phyloP scores from a whole-genome alignment of 1,284 basidiomycete species.

The Leccinum brunneo-olivaceum region DNA sequence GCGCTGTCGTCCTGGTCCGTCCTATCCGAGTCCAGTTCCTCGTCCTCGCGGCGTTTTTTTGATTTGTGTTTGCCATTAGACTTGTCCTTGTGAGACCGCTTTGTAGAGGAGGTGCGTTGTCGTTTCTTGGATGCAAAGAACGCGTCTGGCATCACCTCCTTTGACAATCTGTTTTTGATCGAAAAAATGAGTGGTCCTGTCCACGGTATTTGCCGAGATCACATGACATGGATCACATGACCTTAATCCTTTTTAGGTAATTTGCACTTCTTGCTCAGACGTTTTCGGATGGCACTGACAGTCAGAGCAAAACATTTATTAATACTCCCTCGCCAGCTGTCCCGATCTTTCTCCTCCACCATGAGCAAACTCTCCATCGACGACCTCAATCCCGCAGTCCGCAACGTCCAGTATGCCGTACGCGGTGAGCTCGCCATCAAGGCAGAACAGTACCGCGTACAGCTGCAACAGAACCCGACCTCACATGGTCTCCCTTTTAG shows the following conservation, averaged over 20 bases:
- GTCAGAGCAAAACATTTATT: slow-evolving; percentile 1
- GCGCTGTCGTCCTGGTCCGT: slow-evolving; percentile 55
- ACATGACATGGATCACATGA: slow-evolving; percentile 15
- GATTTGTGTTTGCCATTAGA: slow-evolving; percentile 28
- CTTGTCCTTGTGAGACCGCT: slow-evolving; percentile 24
- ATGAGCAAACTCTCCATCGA: slow-evolving; percentile 59
- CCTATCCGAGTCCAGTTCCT: slow-evolving; percentile 64
- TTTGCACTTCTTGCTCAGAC: too few species aligned
- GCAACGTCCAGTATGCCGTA: slow-evolving; percentile 93
- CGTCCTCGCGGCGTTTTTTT: slow-evolving; percentile 45
- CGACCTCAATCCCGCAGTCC: slow-evolving; percentile 77
- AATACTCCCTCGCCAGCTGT: slow-evolving; percentile 1
- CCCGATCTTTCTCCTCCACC: slow-evolving; percentile 7
- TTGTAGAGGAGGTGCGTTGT: slow-evolving; percentile 42
- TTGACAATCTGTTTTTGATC: slow-evolving; percentile 2
- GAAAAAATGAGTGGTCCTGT: slow-evolving; percentile 19
- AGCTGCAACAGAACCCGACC: slow-evolving; percentile 46
- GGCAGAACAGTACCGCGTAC: slow-evolving; percentile 77
- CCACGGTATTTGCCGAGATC: slow-evolving; percentile 16
- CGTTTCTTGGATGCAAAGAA: slow-evolving; percentile 75
- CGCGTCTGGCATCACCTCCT: slow-evolving; percentile 61
- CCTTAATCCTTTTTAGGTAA: slow-evolving; percentile 1
- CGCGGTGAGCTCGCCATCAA: slow-evolving; percentile 94
- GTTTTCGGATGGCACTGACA: slow-evolving; percentile 11
- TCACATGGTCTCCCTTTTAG: slow-evolving; percentile 74